Evolutionary conservation across 2,329 filamentous ascomycete genomes (phyloP), one percentile per base, ranked within the genome.

Genomic region (Cladobotryum mycophilum): DNA sequence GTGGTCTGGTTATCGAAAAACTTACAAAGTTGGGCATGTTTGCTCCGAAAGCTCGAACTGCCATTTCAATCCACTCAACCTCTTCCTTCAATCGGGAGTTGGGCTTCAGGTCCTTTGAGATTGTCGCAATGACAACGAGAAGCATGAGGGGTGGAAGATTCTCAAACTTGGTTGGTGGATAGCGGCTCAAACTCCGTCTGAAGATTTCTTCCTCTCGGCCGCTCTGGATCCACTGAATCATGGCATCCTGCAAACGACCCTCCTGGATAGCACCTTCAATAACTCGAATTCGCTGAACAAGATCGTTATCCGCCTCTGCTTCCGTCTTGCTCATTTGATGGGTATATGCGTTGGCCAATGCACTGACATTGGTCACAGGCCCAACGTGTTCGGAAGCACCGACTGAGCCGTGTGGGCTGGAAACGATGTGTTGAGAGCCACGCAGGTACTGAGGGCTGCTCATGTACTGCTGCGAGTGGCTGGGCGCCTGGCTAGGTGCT

Each of bases 221-320:
- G 57, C 77, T 78, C 66, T 87, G 83, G 50, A 86, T 77, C 83
- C 83, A 86, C 53, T 79, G 78, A 51, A 86, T 76, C 63, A 84
- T 76, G 40, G 80, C 84, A 48, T 80, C 76, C 60, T 86, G 82
- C 50, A 78, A 76, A 35, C 79, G 76, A 18, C 79, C 80, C 30
- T 78, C 74, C 35, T 76, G 73, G 68, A 93, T 82, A 41, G 82
- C 70, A 45, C 73, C 68, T 45, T 82, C 81, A 52, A 92, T 83
- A 20, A 75, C 70, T 15, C 79, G 74, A 18, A 85, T 75, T 47
- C 75, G 68, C 45, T 74, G 70, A 38, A 76, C 70, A 47, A 82
- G 69, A 60, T 89, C 84, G 41, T 70, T 64, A 41, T 73, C 70
- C 3, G 62, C 61, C 44, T 69, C 68, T 4, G 62, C 58, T 40